Conservation (phyloP, 805 yeast species). For the Saccharomyces paradoxus region DNA sequence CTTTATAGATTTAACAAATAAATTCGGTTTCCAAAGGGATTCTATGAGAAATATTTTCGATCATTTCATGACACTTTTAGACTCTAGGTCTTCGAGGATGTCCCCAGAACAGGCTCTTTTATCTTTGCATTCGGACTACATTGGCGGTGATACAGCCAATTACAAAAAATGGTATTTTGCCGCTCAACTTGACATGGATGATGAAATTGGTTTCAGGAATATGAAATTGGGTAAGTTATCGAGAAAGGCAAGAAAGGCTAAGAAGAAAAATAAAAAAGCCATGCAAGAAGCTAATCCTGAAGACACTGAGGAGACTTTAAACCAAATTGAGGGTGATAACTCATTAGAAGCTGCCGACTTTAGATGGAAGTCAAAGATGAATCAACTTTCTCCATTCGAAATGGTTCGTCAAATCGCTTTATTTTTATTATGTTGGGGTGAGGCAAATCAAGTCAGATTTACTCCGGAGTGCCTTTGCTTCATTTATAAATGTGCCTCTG, state of each 20-base stretch:
- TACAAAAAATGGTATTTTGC: conserved; percentile 90
- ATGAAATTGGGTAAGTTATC: conserved; percentile 63
- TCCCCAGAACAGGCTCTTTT: conserved; percentile 77
- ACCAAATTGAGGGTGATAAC: conserved; percentile 71
- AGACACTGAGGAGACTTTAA: conserved; percentile 48
- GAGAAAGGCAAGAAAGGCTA: conserved; percentile 74
- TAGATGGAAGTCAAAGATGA: conserved; percentile 66
- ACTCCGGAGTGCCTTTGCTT: conserved; percentile 87
- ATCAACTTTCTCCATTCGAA: conserved; percentile 42
- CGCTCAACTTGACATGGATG: conserved; percentile 71
- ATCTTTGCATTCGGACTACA: conserved; percentile 76
- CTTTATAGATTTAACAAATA: conserved; percentile 72
- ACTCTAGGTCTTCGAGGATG: conserved; percentile 81
- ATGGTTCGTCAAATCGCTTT: conserved; percentile 61
- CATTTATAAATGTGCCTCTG: conserved; percentile 80
- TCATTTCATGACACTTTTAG: conserved; percentile 75
- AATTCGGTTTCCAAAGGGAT: conserved; percentile 84
- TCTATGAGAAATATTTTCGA: conserved; percentile 88
- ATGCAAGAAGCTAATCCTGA: conserved; percentile 55
- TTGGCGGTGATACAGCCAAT: conserved; percentile 81
- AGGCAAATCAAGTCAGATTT: conserved; percentile 76
- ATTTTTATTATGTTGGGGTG: conserved; percentile 80
- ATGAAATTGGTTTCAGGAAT: conserved; percentile 48
- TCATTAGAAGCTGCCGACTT: conserved; percentile 83
- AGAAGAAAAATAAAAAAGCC: conserved; percentile 63